Evolutionary conservation across 169 alveolate genomes (phyloP), one percentile per base, ranked within the genome.

Genomic region (Besnoitia besnoiti): DNA sequence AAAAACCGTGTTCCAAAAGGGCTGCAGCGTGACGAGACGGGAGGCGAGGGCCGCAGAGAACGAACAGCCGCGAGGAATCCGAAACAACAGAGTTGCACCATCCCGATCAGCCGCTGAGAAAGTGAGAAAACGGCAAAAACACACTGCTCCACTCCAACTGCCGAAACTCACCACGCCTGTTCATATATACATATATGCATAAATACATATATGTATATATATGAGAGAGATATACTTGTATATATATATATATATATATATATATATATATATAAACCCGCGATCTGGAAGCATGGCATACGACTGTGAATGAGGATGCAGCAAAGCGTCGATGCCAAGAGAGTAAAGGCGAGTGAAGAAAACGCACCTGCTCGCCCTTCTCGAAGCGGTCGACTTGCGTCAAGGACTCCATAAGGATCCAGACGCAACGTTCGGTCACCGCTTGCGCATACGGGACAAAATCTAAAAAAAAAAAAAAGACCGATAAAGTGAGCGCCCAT

Each of bases 401-500:
- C 40, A 87, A 44, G 30, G 77, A 73, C 77, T 87, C 55, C 59
- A 35, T 39, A 35, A 87, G 76, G 37, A 59, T 42, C 73, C 35
- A 24, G 73, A 33, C 42, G n/a, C 91, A 87, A 37, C 84, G 59
- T 37, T 87, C 91, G 40, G 77, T 37, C 61, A 62, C 85, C 44
- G 77, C 47, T 14, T 73, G 91, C 47, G 91, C 91, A 85, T 61
- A 87, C 42, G 91, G 93, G 14, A 62, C 85, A 42, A 90, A 90
- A 0, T 40, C 79, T 75, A 82, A 51, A 90, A 39, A 42, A 51
- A 42, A 42, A 21, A 21, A 90, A 24, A 12, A 21, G 35, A 62
- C 4, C 0, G 44, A 73, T n/a, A 10, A n/a, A n/a, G n/a, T n/a
- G n/a, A n/a, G n/a, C n/a, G n/a, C n/a, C n/a, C n/a, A n/a, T n/a